Evolutionary conservation across 306 rosid genomes (phyloP).

Genomic region (Pachyrhizus erosus): DNA sequence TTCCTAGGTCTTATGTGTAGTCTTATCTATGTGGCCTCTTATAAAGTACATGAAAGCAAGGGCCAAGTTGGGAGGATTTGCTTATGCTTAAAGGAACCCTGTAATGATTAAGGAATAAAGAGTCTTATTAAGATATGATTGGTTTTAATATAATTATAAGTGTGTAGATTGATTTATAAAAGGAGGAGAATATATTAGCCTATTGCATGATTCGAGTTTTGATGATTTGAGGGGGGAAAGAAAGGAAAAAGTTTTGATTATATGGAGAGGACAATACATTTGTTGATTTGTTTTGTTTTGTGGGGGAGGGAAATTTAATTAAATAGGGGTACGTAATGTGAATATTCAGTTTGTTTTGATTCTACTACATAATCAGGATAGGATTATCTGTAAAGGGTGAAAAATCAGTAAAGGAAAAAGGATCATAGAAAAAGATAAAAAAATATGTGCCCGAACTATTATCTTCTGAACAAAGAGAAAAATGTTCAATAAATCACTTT

Average conservation of each 20-base stretch:
- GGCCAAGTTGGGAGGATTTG: slow-evolving; percentile 17
- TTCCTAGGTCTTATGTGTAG: slow-evolving; percentile 23
- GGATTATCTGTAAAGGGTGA: slow-evolving; percentile 34
- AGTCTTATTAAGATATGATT: slow-evolving; percentile 1
- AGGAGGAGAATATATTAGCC: not conserved
- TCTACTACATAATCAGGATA: slow-evolving; percentile 32
- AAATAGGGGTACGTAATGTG: not conserved
- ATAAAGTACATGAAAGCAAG: slow-evolving; percentile 14
- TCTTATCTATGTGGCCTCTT: slow-evolving; percentile 27
- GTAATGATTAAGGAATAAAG: slow-evolving; percentile 37
- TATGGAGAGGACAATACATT: not conserved
- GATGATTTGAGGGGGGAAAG: not conserved
- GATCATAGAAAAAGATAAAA: slow-evolving; percentile 32
- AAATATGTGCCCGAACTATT: slow-evolving; percentile 3
- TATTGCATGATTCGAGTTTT: slow-evolving; percentile 22
- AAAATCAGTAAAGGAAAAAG: slow-evolving; percentile 27
- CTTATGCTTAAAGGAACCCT: slow-evolving; percentile 34
- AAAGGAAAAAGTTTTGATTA: not conserved
- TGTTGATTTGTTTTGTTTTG: slow-evolving; percentile 8
- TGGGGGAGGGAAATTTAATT: slow-evolving; percentile 24
- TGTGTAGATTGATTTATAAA: slow-evolving; percentile 14
- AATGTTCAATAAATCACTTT: slow-evolving; percentile 36
- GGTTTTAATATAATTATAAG: slow-evolving; percentile 21
- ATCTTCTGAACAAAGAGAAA: slow-evolving; percentile 40
- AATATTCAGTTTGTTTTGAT: slow-evolving; percentile 40